Evolutionary conservation across 73 alveolate species (phyloP).

Genomic region (Paramecium octaurelia): DNA sequence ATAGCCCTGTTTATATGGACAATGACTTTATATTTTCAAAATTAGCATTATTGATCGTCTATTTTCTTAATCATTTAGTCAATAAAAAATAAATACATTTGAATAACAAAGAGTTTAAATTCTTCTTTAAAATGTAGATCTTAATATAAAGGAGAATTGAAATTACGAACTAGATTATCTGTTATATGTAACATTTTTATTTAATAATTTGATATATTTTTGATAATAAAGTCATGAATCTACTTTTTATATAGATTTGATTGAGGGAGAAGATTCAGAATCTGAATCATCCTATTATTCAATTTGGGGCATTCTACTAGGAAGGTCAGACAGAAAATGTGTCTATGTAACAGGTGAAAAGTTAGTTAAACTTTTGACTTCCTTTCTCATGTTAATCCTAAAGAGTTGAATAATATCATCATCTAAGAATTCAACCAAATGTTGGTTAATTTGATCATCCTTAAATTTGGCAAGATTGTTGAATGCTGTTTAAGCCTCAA

Average conservation of each 20-base stretch:
- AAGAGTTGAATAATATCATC: neutral
- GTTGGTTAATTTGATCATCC: neutral
- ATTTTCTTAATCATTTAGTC: no score
- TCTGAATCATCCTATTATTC: neutral
- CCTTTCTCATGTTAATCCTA: neutral
- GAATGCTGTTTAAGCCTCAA: constrained; percentile 1
- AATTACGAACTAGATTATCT: neutral
- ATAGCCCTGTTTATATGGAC: neutral
- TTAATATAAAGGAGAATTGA: no score
- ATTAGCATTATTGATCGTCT: neutral
- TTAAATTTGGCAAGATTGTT: neutral
- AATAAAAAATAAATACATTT: no score
- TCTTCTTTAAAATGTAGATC: no score
- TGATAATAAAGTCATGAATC: neutral
- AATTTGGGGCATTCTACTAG: neutral
- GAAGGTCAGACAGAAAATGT: neutral
- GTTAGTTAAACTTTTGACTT: neutral
- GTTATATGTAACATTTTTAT: neutral
- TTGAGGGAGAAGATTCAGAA: constrained; percentile 8
- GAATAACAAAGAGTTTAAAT: no score
- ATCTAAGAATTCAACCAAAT: neutral
- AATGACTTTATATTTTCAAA: neutral
- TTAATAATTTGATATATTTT: neutral
- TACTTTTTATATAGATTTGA: neutral
- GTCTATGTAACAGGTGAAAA: neutral